These are phyloP conservation scores for Colletotrichum cuscutae DNA, from an alignment of 2,329 filamentous ascomycete genomes.

Conservation along the genomic window DNA sequence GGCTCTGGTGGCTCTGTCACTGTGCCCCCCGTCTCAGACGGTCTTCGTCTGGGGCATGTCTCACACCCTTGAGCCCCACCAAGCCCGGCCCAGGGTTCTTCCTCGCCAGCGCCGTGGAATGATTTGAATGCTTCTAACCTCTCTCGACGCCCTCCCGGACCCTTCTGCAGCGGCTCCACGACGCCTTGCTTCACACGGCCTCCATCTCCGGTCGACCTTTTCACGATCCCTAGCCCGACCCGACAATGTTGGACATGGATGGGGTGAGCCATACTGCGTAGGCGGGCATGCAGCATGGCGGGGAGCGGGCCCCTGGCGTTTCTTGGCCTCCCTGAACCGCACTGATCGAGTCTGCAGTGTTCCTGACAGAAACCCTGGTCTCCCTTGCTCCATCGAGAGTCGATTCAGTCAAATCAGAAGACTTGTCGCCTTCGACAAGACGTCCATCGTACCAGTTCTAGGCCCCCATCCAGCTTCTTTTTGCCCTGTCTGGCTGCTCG, in stretches of 20 bases:
- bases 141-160: background rate
- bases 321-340: conserved; percentile 32
- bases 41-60: conserved; percentile 43
- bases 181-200: conserved; percentile 25
- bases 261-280: background rate
- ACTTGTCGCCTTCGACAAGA: background rate
- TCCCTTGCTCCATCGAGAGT: background rate
- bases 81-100: conserved; percentile 4
- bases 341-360: background rate
- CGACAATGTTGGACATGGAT: background rate
- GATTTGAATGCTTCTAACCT: background rate
- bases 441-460: conserved; percentile 32
- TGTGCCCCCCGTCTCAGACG: conserved; percentile 39
- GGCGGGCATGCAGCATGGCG: background rate
- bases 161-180: background rate
- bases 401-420: background rate
- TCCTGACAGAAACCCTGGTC: conserved; percentile 15
- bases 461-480: background rate
- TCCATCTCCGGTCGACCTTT: conserved; percentile 30
- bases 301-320: background rate
- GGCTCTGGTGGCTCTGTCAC: background rate
- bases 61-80: conserved; percentile 37
- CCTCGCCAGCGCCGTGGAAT: conserved; percentile 10
- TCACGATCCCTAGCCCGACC: conserved; percentile 10
- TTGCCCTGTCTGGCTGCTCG: background rate